Percentiles rank a stretch among this genome's conserved stretches.
Conservation (phyloP, 2,329 filamentous ascomycete species). For the Fusarium sp. region DNA sequence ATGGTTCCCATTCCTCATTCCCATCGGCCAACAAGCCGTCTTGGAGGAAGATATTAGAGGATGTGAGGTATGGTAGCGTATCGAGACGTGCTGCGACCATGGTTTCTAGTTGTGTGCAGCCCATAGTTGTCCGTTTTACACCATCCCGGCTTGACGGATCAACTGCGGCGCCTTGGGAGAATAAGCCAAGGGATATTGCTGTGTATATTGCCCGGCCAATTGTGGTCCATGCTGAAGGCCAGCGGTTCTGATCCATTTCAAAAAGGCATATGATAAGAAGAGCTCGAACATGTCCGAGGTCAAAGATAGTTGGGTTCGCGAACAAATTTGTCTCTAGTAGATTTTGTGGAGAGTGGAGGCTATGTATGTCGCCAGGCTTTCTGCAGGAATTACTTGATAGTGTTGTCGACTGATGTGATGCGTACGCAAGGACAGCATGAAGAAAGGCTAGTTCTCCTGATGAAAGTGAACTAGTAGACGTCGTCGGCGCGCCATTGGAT, state of each 20-base stretch:
- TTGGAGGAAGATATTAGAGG: background rate
- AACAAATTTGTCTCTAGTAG: background rate
- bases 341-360: fast-evolving
- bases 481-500: fast-evolving
- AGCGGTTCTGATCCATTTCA: background rate
- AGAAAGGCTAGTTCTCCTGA: background rate
- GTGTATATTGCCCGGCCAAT: background rate
- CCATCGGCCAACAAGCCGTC: background rate
- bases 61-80: background rate
- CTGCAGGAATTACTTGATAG: background rate
- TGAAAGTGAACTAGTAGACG: background rate
- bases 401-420: background rate
- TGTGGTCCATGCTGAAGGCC: background rate
- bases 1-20: constrained; percentile 9
- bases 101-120: background rate
- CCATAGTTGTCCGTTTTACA: background rate
- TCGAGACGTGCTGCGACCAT: background rate
- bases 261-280: background rate
- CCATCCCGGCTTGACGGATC: background rate
- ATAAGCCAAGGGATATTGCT: fast-evolving
- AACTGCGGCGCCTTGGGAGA: fast-evolving
- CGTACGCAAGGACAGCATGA: background rate
- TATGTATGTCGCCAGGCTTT: fast-evolving
- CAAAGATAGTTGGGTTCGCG: background rate
- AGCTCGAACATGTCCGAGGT: background rate